These are phyloP conservation scores for Chlamydomonas applanata DNA, from an alignment of 139 green algal species.

Conservation along the genomic window DNA sequence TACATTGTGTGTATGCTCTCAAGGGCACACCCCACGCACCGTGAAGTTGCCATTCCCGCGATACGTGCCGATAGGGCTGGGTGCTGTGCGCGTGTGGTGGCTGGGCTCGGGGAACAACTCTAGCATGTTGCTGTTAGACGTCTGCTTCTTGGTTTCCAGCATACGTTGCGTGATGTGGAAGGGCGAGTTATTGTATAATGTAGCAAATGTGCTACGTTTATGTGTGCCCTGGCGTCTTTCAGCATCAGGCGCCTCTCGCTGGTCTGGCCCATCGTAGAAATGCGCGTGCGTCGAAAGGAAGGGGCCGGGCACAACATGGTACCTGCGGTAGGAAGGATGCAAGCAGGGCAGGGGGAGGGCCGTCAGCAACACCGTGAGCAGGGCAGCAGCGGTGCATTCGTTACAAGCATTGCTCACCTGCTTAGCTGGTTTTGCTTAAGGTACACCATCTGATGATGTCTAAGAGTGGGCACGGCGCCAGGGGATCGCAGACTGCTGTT, in stretches of 20 bases:
- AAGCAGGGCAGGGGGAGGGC: too few relatives aligned
- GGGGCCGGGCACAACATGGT: not conserved
- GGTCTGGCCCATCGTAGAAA: slow-evolving; percentile 1
- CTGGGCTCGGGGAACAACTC: slow-evolving; percentile 3
- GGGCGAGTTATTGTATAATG: not conserved
- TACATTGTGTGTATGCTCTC: too few relatives aligned
- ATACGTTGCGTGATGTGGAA: too few relatives aligned
- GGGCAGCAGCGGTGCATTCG: too few relatives aligned
- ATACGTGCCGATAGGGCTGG: not conserved
- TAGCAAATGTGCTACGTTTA: not conserved
- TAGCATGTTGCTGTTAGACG: not conserved
- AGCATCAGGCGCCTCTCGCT: not conserved
- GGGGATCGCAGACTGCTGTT: too few relatives aligned
- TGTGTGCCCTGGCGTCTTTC: not conserved
- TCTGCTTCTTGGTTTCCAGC: not conserved
- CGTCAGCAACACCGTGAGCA: too few relatives aligned
- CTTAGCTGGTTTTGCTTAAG: too few relatives aligned
- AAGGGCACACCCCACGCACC: not conserved
- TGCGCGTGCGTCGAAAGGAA: slow-evolving; percentile 6
- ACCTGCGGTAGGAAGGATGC: not conserved
- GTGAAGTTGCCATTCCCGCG: slow-evolving; percentile 7
- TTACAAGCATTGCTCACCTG: too few relatives aligned
- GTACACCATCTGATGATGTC: too few relatives aligned
- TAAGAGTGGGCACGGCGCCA: too few relatives aligned
- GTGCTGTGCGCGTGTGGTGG: not conserved